These are phyloP conservation scores for Fusarium xyrophilum DNA, from an alignment of 2,329 filamentous ascomycete genomes.

Conservation along the genomic window DNA sequence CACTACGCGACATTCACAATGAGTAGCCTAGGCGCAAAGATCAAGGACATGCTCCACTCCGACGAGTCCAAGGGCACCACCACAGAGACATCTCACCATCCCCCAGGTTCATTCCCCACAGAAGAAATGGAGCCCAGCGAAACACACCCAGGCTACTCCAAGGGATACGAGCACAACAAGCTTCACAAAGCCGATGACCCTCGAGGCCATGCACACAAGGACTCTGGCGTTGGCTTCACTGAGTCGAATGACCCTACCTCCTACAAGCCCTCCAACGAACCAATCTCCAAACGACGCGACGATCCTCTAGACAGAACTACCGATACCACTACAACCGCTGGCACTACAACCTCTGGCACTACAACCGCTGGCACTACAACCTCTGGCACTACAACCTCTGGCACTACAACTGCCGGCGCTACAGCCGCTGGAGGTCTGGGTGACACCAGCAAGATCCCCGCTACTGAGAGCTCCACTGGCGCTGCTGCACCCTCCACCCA, in stretches of 20 bases:
- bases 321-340: neutral
- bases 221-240: constrained; percentile 23
- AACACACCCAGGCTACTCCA: neutral
- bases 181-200: constrained; percentile 34
- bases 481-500: neutral
- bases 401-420: neutral
- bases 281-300: constrained; percentile 1
- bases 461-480: neutral
- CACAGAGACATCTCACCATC: constrained; percentile 7
- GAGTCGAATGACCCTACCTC: constrained; percentile 1
- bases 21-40: constrained; percentile 17
- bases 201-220: constrained; percentile 24
- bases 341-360: neutral
- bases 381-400: neutral
- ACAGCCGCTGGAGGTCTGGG: neutral
- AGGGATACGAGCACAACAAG: constrained; percentile 27
- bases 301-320: neutral
- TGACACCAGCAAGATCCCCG: neutral
- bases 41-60: constrained; percentile 20
- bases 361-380: neutral
- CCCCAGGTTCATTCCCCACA: constrained; percentile 32
- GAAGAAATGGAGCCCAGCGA: constrained; percentile 26
- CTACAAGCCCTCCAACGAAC: neutral
- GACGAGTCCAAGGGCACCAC: constrained; percentile 5
- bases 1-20: neutral